phyloP scores from a whole-genome alignment of 192 early-diverging fungal genomes.

The Backusella sp. region DNA sequence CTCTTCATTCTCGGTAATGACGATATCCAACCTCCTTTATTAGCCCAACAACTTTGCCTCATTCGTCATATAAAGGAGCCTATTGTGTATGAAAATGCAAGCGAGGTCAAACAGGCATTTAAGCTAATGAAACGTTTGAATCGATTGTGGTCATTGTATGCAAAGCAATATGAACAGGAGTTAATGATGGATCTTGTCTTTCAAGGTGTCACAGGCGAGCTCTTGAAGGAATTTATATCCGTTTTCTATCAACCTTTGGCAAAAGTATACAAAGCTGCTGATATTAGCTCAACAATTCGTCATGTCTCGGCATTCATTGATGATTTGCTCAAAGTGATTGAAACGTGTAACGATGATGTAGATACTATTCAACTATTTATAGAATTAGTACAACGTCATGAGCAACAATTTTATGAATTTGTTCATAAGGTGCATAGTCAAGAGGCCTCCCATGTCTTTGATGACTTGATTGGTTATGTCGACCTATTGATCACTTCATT shows the following conservation, averaged over 20 bases:
- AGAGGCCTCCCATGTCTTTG: conserved; percentile 45
- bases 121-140: conserved; percentile 25
- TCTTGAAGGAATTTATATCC: conserved; percentile 46
- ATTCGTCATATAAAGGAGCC: conserved; percentile 1
- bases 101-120: background rate
- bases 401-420: conserved; percentile 50
- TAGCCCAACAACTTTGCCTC: conserved; percentile 11
- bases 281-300: conserved; percentile 46
- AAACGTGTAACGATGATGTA: conserved; percentile 30
- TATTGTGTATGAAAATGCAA: conserved; percentile 1
- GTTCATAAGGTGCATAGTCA: conserved; percentile 51
- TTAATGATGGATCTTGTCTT: conserved; percentile 46
- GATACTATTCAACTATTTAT: conserved; percentile 41
- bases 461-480: conserved; percentile 46
- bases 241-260: conserved; percentile 56
- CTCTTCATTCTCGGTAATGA: conserved; percentile 3
- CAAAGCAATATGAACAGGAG: conserved; percentile 48
- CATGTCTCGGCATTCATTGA: conserved; percentile 48
- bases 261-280: conserved; percentile 52
- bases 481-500: conserved; percentile 33
- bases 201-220: conserved; percentile 48
- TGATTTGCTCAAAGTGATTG: conserved; percentile 50
- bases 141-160: conserved; percentile 43
- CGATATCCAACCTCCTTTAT: background rate
- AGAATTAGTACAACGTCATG: conserved; percentile 43